Evolutionary conservation across 805 yeast species (phyloP).

Genomic region (Kluyveromyces lactis): DNA sequence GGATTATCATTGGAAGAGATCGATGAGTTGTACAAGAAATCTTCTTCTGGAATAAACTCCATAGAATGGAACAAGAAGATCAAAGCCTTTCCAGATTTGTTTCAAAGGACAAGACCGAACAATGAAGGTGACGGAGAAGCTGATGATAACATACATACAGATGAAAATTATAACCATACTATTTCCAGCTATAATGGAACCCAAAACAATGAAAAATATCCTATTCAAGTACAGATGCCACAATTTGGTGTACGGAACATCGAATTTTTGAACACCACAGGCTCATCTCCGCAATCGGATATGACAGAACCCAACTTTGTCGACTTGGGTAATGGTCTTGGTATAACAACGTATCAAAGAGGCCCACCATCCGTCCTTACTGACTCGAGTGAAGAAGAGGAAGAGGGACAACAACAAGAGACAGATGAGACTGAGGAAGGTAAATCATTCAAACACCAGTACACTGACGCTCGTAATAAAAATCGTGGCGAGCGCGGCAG

Average conservation of each 20-base stretch:
- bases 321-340: conserved; percentile 30
- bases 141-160: background rate
- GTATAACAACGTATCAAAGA: conserved; percentile 27
- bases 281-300: background rate
- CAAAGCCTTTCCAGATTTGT: conserved; percentile 8
- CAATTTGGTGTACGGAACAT: conserved; percentile 4
- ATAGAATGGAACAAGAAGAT: conserved; percentile 31
- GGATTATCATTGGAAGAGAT: conserved; percentile 77
- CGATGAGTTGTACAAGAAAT: conserved; percentile 60
- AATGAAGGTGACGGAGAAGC: background rate
- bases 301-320: conserved; percentile 12
- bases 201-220: background rate
- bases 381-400: conserved; percentile 23
- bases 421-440: conserved; percentile 9
- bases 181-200: background rate
- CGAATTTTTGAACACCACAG: background rate
- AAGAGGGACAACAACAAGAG: background rate
- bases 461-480: conserved; percentile 6
- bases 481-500: no score
- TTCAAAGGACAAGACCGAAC: background rate
- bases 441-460: conserved; percentile 9
- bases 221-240: background rate
- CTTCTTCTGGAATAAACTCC: conserved; percentile 48
- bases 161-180: background rate
- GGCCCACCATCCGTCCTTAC: conserved; percentile 34